Conservation (phyloP, 176 grass and related monocot species). For the Oryza glaberrima region DNA sequence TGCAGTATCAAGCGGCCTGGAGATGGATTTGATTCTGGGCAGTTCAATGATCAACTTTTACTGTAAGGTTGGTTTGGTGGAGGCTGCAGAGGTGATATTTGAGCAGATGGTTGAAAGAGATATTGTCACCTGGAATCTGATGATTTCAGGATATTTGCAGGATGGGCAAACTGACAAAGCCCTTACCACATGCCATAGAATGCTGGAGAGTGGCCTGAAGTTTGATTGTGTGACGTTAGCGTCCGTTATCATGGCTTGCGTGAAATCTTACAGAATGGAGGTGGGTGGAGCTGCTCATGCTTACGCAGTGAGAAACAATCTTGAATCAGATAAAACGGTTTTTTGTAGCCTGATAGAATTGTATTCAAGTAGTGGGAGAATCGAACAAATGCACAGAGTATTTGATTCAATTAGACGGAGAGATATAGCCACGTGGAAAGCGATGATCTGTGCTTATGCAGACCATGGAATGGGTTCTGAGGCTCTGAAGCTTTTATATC, state of each 20-base stretch:
- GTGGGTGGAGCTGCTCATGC: slow-evolving; percentile 75
- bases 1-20: slow-evolving; percentile 55
- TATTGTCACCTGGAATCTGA: slow-evolving; percentile 73
- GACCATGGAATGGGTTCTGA: slow-evolving; percentile 47
- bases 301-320: slow-evolving; percentile 54
- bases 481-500: slow-evolving; percentile 62
- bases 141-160: slow-evolving; percentile 71
- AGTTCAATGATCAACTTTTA: slow-evolving; percentile 73
- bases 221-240: slow-evolving; percentile 68
- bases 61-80: slow-evolving; percentile 62
- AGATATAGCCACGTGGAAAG: slow-evolving; percentile 65
- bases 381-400: slow-evolving; percentile 44
- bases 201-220: slow-evolving; percentile 54
- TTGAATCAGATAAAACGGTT: slow-evolving; percentile 54
- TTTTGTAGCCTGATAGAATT: slow-evolving; percentile 66
- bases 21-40: slow-evolving; percentile 61
- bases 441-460: slow-evolving; percentile 62
- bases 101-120: slow-evolving; percentile 63
- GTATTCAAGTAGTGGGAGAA: slow-evolving; percentile 55
- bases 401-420: slow-evolving; percentile 47
- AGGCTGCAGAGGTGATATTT: slow-evolving; percentile 62
- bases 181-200: slow-evolving; percentile 49
- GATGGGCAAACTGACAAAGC: slow-evolving; percentile 49
- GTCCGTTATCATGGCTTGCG: slow-evolving; percentile 61
- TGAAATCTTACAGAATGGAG: slow-evolving; percentile 40